Evolutionary conservation across 176 grass and related monocot genomes (phyloP), one percentile per base, ranked within the genome.

Genomic region (Eremochloa ophiuroides): DNA sequence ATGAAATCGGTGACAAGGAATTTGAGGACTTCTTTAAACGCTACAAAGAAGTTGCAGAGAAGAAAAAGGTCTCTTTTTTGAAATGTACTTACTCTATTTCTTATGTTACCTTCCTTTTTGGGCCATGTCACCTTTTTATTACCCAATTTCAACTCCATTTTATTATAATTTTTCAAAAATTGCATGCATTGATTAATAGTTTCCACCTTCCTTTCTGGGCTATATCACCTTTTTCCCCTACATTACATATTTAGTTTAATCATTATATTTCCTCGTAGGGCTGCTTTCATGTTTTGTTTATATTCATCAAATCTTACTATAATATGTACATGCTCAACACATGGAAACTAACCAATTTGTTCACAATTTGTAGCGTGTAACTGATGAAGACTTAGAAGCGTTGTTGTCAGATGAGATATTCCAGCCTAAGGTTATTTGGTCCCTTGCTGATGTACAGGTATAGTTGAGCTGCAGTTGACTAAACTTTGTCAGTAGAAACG

Each of bases 41-140:
- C 66, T 99, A 95, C 80, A 99, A 99, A 86, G 96, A 95, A 76
- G 93, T 99, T 39, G 96, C 96, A 41, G 96, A 99, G 85, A 99
- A 99, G 80, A 99, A 99, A 74, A 99, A 99, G 91, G 96, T 99
- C 17, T 14, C 8, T 73, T 85, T 58, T 66, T 11, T 72, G 1
- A 10, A 56, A 0, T 59, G 2, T 39, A 20, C 23, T 28, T 58
- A 4, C 35, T 78, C 18, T 38, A 17, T 63, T 39, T 10, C 61
- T 66, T 22, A 1, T 59, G 7, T 51, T 33, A 53, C 9, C 10
- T 59, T 55, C 37, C 61, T 67, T 66, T 62, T 29, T 29, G 14
- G n/a, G 55, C 55, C n/a, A 26, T 59, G 20, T 26, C 26, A 62
- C 27, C 13, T 62, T 29, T 61, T 61, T 61, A 27, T 61, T 61